Evolutionary conservation across 2,329 filamentous ascomycete genomes (phyloP).

Genomic region (Fusarium foetens): DNA sequence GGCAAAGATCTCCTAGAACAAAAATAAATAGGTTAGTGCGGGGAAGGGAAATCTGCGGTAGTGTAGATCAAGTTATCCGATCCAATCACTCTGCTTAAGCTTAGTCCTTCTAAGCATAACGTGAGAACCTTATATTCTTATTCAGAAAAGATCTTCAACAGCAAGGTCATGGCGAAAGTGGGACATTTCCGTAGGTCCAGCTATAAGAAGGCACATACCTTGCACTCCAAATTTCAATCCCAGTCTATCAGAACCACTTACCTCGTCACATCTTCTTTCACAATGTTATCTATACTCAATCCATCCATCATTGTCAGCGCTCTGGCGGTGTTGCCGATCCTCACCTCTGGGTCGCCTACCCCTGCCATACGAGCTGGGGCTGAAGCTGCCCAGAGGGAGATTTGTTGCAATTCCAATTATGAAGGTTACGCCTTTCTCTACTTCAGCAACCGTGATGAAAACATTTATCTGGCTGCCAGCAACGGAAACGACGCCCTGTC

Average conservation of each 20-base stretch:
- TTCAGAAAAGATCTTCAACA: neutral
- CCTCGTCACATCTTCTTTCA: rapidly evolving
- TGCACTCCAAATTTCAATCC: neutral
- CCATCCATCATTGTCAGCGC: neutral
- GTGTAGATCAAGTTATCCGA: neutral
- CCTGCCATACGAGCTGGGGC: rapidly evolving
- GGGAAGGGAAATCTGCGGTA: neutral
- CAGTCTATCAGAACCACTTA: rapidly evolving
- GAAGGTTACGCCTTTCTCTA: slow-evolving; percentile 9
- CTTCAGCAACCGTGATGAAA: slow-evolving; percentile 1
- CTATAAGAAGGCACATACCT: neutral
- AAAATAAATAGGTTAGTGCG: neutral
- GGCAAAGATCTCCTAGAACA: rapidly evolving
- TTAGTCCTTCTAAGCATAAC: neutral
- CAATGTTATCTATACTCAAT: rapidly evolving
- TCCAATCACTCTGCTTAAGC: neutral
- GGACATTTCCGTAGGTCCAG: rapidly evolving
- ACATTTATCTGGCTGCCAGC: slow-evolving; percentile 10
- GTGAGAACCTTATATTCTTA: neutral
- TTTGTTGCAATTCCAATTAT: neutral
- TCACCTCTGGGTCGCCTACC: neutral
- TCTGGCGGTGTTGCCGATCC: neutral
- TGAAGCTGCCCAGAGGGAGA: neutral
- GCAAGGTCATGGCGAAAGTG: neutral
- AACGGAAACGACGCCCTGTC: neutral